Percentiles rank a stretch among this genome's conserved stretches.
phyloP scores from a whole-genome alignment of 2,329 filamentous ascomycete genomes.

The Dactylonectria estremocensis region DNA sequence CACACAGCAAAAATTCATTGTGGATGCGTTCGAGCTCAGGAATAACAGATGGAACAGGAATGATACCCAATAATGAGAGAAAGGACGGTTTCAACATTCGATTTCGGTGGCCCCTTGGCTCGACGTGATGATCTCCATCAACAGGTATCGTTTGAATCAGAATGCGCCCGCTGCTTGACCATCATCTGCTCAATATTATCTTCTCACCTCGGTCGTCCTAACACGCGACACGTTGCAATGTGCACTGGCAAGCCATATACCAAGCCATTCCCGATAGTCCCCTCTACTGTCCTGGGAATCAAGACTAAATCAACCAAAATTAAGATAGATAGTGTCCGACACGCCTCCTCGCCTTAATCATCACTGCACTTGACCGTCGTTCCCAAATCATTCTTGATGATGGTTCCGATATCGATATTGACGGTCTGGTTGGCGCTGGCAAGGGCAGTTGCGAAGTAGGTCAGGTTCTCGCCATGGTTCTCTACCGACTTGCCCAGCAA shows the following conservation, averaged over 20 bases:
- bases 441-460: slow-evolving; percentile 71
- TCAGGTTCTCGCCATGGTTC: slow-evolving; percentile 66
- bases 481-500: slow-evolving; percentile 68
- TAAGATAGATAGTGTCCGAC: not conserved
- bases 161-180: slow-evolving; percentile 42
- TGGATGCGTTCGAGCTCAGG: slow-evolving; percentile 3
- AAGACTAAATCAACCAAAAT: slow-evolving; percentile 4
- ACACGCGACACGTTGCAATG: not conserved
- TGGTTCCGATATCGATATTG: slow-evolving; percentile 65
- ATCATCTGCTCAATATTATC: slow-evolving; percentile 36
- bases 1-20: slow-evolving; percentile 1
- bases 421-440: slow-evolving; percentile 66
- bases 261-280: slow-evolving; percentile 4
- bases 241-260: slow-evolving; percentile 14
- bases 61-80: slow-evolving; percentile 32
- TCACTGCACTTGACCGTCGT: slow-evolving; percentile 46
- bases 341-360: slow-evolving; percentile 14
- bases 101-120: slow-evolving; percentile 31
- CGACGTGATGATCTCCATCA: slow-evolving; percentile 38
- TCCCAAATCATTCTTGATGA: slow-evolving; percentile 55
- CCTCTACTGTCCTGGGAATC: slow-evolving; percentile 2
- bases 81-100: slow-evolving; percentile 26
- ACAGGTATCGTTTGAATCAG: slow-evolving; percentile 53
- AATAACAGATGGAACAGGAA: slow-evolving; percentile 19
- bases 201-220: not conserved